Conservation (phyloP, 2,329 filamentous ascomycete species). For the Cordyceps javanica region DNA sequence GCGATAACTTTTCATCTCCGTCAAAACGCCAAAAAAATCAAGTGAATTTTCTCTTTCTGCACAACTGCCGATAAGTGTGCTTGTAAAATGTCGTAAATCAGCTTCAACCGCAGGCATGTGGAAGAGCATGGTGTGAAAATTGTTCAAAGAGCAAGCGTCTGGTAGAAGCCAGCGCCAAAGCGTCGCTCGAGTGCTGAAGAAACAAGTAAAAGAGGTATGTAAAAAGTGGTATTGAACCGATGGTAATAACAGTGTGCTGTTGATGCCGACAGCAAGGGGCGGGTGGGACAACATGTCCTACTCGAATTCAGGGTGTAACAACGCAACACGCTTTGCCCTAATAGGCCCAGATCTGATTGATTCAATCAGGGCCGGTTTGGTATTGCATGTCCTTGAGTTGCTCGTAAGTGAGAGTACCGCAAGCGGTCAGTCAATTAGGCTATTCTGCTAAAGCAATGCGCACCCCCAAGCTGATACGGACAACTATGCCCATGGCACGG, state of each 20-base stretch:
- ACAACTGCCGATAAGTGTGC: slow-evolving; percentile 5
- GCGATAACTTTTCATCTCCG: slow-evolving; percentile 13
- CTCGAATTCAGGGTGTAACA: neutral
- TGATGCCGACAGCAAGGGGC: neutral
- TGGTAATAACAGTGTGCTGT: neutral
- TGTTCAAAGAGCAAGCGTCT: neutral
- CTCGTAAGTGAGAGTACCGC: slow-evolving; percentile 9
- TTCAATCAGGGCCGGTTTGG: neutral
- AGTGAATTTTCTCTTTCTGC: neutral
- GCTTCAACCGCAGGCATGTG: neutral
- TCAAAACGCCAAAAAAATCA: slow-evolving; percentile 10
- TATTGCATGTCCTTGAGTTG: neutral
- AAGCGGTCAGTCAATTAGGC: slow-evolving; percentile 12
- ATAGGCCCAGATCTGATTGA: neutral
- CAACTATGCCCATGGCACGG: neutral
- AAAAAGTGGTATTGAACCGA: slow-evolving; percentile 4
- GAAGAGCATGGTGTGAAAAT: neutral
- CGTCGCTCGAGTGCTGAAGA: slow-evolving; percentile 2
- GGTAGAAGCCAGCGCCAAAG: neutral
- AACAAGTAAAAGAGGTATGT: neutral
- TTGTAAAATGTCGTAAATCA: neutral
- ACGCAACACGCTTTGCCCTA: neutral
- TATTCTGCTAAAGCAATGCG: slow-evolving; percentile 12
- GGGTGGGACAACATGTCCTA: neutral
- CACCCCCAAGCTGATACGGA: neutral